phyloP scores from a whole-genome alignment of 148 eudicot species.

The Arbutus unedo region DNA sequence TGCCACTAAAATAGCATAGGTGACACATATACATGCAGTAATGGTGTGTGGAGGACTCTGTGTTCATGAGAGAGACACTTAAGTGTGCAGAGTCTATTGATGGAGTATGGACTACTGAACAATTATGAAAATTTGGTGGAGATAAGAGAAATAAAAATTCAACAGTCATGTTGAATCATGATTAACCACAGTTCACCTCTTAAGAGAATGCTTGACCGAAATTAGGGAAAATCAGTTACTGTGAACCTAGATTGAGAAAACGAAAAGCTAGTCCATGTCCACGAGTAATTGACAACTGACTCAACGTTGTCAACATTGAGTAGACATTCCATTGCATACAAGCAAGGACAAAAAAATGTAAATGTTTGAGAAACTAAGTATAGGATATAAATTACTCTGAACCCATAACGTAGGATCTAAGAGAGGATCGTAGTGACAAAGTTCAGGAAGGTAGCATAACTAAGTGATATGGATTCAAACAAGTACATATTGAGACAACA shows the following conservation, averaged over 20 bases:
- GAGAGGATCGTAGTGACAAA: background rate
- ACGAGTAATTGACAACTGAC: background rate
- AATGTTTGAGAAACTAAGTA: no score
- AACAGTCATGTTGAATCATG: background rate
- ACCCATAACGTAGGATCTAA: background rate
- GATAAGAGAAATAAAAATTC: background rate
- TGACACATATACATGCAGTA: background rate
- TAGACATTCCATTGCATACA: background rate
- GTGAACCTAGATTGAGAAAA: background rate
- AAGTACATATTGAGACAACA: background rate
- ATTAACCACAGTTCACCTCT: background rate
- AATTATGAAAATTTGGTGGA: background rate
- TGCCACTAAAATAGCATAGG: background rate
- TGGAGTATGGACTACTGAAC: background rate
- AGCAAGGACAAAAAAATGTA: background rate
- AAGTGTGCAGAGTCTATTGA: background rate
- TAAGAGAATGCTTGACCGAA: no score
- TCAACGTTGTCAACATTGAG: background rate
- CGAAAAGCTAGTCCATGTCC: background rate
- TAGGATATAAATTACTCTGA: no score
- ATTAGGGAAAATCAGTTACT: background rate
- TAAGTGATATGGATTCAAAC: background rate
- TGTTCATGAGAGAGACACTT: background rate
- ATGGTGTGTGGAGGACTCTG: background rate
- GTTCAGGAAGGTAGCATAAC: background rate